Base-by-base conservation (phyloP, 2,329 filamentous ascomycete species). In the Botrytis porri region DNA sequence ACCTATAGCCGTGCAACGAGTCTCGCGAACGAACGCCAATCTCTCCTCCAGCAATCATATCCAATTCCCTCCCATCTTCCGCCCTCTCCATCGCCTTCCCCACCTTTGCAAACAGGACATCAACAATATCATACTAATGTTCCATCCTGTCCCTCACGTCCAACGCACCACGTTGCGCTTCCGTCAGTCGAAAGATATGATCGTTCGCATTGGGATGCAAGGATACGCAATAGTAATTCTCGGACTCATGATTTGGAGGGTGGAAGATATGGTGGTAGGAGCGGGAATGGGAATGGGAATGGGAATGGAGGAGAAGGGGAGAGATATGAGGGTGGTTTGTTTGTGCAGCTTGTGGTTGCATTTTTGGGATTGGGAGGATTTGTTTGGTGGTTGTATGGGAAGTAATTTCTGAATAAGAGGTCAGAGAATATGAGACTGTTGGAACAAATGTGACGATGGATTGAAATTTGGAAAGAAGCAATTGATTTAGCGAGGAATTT, bases 131-230 rank as follows among this genome's bases (percentile, higher is more conserved):
- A 67, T 14, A 54, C 35, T 22, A 9, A 20, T 29, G 25, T 25
- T 0, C 32, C 64, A 39, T 22, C 64, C 2, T 35, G 45, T 29
- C 16, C 64, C n/a, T 10, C 45, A 29, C 64, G 64, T n/a, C 54
- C 48, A 32, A 57, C 29, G 4, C 57, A 67, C 16, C 65, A 41
- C 14, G 48, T n/a, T 6, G 16, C 48, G 2, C 35, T 67, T 12
- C 65, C 65, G 1, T 67, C 65, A 3, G 65, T 67, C 8, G 65
- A 67, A 32, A 25, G 35, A 9, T 67, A 67, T 6, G 48, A 67
- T 57, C 65, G 48, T 14, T 54, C 65, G 18, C 48, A 67, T 57
- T 67, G 65, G 65, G 65, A 67, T 25, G 48, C 65, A 57, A 35
- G 65, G n/a, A 57, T 67, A 39, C 35, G 18, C 4, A 41, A 57